Conservation (phyloP, 805 yeast species). For the Yamadazyma sp. region DNA sequence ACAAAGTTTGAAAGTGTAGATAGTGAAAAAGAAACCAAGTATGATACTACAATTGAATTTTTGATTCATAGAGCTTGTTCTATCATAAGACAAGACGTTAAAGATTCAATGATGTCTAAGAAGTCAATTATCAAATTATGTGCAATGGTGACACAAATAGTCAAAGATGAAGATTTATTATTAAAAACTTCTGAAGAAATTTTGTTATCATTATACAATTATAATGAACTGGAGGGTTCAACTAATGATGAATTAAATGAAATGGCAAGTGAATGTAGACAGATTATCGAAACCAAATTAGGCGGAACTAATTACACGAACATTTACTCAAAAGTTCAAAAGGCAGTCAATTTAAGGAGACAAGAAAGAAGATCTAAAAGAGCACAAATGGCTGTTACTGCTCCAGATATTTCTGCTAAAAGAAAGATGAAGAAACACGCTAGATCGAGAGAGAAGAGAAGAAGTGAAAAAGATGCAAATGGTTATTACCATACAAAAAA, state of each 20-base stretch:
- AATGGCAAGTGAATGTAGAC: slow-evolving; percentile 63
- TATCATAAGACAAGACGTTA: slow-evolving; percentile 64
- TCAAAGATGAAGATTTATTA: slow-evolving; percentile 39
- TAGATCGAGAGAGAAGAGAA: slow-evolving; percentile 73
- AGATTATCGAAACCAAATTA: slow-evolving; percentile 61
- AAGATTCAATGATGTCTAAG: slow-evolving; percentile 56
- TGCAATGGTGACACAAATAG: slow-evolving; percentile 59
- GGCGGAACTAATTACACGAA: slow-evolving; percentile 69
- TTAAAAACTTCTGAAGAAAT: slow-evolving; percentile 44
- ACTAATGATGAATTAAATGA: slow-evolving; percentile 51
- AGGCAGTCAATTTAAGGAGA: slow-evolving; percentile 57
- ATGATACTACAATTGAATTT: slow-evolving; percentile 51
- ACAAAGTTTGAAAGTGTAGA: slow-evolving; percentile 29
- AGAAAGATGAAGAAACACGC: slow-evolving; percentile 75
- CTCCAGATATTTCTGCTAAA: slow-evolving; percentile 80
- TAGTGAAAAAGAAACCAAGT: slow-evolving; percentile 12
- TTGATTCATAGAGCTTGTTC: slow-evolving; percentile 60
- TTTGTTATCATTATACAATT: slow-evolving; percentile 51
- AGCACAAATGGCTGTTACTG: slow-evolving; percentile 69
- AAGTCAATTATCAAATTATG: slow-evolving; percentile 65
- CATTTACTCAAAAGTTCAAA: slow-evolving; percentile 62
- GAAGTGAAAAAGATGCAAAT: slow-evolving; percentile 67
- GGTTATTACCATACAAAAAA: slow-evolving; percentile 71
- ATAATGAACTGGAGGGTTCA: slow-evolving; percentile 42
- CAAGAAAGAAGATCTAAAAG: slow-evolving; percentile 73